These are phyloP conservation scores for Ophiosphaerella narmari DNA, from an alignment of 2,329 filamentous ascomycete species.

Conservation along the genomic window DNA sequence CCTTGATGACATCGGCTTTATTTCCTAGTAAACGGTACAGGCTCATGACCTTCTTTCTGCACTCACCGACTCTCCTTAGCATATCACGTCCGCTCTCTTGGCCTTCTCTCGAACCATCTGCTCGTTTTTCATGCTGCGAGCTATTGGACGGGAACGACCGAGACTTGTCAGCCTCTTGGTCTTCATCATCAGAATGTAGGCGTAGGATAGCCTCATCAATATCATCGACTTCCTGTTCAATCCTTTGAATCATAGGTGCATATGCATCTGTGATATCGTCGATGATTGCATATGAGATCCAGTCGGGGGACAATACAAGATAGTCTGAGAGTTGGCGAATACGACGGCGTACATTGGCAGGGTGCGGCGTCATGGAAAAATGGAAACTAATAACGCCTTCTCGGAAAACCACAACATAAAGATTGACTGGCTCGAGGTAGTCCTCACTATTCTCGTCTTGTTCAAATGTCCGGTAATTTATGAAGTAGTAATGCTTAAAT, in stretches of 20 bases:
- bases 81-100: conserved; percentile 70
- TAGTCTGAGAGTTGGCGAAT: conserved; percentile 95
- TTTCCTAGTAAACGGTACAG: conserved; percentile 91
- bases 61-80: conserved; percentile 89
- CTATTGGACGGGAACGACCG: conserved; percentile 31
- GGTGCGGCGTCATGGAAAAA: conserved; percentile 93
- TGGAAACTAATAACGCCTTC: conserved; percentile 97
- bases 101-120: conserved; percentile 50
- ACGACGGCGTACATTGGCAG: conserved; percentile 90
- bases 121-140: conserved; percentile 40
- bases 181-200: conserved; percentile 67
- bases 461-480: conserved; percentile 97
- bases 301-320: conserved; percentile 88
- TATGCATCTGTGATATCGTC: conserved; percentile 99
- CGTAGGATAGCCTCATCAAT: conserved; percentile 91
- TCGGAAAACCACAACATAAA: conserved; percentile 96
- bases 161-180: conserved; percentile 35
- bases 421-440: conserved; percentile 93
- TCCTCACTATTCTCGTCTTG: conserved; percentile 88
- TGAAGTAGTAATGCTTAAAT: conserved; percentile 97
- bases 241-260: conserved; percentile 85
- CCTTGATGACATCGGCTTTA: conserved; percentile 99
- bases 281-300: conserved; percentile 98
- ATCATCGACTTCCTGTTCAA: conserved; percentile 95
- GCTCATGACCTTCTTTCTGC: conserved; percentile 96